Evolutionary conservation across 441 rosid species (phyloP).

Genomic region (Pelargonium citronellum): DNA sequence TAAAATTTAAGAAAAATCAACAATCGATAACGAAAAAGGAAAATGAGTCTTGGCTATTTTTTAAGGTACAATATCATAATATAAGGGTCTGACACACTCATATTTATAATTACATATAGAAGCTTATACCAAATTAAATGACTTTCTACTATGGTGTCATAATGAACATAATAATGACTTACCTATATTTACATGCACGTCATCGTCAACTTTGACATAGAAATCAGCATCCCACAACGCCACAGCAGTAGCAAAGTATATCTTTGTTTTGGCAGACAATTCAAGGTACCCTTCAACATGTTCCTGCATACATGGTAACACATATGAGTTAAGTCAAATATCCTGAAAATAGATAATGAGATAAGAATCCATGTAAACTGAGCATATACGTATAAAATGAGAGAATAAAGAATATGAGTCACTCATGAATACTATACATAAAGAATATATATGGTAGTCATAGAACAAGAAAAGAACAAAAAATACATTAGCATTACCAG

Average conservation of each 20-base stretch:
- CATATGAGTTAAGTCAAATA: conserved; percentile 8
- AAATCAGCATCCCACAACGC: conserved; percentile 91
- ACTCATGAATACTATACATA: too few relatives aligned
- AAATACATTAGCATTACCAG: conserved; percentile 1
- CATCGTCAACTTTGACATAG: conserved; percentile 95
- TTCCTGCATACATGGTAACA: conserved; percentile 44
- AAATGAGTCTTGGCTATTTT: not conserved
- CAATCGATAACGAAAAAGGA: not conserved
- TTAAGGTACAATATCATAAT: too few relatives aligned
- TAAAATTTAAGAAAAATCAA: not conserved
- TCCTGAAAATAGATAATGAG: not conserved
- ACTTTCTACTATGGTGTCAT: not conserved
- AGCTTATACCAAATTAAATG: not conserved
- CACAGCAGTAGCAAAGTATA: conserved; percentile 81
- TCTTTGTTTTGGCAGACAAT: conserved; percentile 92
- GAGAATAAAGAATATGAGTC: too few relatives aligned
- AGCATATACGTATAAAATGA: not conserved
- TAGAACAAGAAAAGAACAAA: not conserved
- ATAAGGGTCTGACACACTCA: too few relatives aligned
- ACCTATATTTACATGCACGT: conserved; percentile 96
- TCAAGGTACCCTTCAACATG: conserved; percentile 99
- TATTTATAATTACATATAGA: too few relatives aligned
- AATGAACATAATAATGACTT: not conserved
- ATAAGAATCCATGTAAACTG: not conserved
- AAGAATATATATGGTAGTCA: not conserved